Evolutionary conservation across 768 basidiomycete genomes (phyloP), one percentile per base, ranked within the genome.

Genomic region (Leucocoprinus birnbaumii): DNA sequence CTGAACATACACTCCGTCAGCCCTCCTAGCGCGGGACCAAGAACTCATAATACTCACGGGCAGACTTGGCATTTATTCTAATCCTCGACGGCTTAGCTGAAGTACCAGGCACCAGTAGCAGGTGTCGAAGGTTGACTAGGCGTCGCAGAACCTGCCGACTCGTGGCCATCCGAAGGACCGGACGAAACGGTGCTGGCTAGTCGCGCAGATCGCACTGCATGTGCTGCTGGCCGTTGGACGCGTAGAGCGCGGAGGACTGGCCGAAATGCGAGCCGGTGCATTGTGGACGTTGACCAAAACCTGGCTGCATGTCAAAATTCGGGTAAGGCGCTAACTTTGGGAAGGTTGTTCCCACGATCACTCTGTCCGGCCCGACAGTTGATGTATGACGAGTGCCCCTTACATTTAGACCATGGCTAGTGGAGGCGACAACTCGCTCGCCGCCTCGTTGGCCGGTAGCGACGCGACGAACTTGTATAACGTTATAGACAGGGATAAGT

Each of bases 401-500:
- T 5, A 31, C 6, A 31, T 25, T 11, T 34, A n/a, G n/a, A n/a
- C 42, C 19, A 31, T 35, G 27, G 45, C 35, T 13, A 14, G 31
- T 24, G 43, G 45, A 21, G 48, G 62, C 3, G 59, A 62, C 38
- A 75, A 73, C 53, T 81, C 84, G 21, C 62, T 77, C 10, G 69
- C 77, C 53, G 65, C 77, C 26, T 75, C 76, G 57, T 58, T 80
- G 46, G 70, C 72, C 53, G 79, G 78, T 2, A 68, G 71, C 53
- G 82, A 85, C 37, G 60, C 72, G 4, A 73, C 81, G 2, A 89
- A 80, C 65, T 66, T 89, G 8, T 89, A 74, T 61, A 62, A 66
- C 16, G 74, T 80, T 55, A 83, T 89, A 40, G 85, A 89, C 62
- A 80, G 73, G 67, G 80, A 86, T 73, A 85, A 81, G 86, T 86